Evolutionary conservation across 2,329 filamentous ascomycete species (phyloP).

Genomic region (Xylariaceae sp.): DNA sequence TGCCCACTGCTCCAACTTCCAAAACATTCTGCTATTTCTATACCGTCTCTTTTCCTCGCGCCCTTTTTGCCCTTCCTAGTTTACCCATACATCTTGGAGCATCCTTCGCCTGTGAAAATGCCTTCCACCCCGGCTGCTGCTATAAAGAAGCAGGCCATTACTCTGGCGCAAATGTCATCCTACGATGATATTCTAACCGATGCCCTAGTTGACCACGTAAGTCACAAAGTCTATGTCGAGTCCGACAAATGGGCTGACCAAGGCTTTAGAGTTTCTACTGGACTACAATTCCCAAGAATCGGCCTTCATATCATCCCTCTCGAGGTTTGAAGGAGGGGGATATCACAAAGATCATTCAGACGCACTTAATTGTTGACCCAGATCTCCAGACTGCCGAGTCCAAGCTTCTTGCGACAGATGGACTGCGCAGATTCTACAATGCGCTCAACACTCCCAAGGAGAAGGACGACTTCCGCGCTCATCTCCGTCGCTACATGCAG

Average conservation of each 20-base stretch:
- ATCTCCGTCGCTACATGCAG: slow-evolving; percentile 87
- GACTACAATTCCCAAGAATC: slow-evolving; percentile 94
- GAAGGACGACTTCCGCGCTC: slow-evolving; percentile 81
- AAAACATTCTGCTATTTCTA: neutral
- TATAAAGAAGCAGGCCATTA: slow-evolving; percentile 71
- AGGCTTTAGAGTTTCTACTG: slow-evolving; percentile 82
- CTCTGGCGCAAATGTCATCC: slow-evolving; percentile 81
- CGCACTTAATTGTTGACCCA: slow-evolving; percentile 73
- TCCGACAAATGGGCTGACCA: neutral
- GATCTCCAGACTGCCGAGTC: slow-evolving; percentile 71
- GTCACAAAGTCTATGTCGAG: slow-evolving; percentile 41
- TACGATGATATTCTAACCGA: slow-evolving; percentile 98
- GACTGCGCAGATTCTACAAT: slow-evolving; percentile 71
- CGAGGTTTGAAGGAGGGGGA: slow-evolving; percentile 73
- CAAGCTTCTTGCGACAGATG: slow-evolving; percentile 71
- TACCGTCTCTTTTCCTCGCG: neutral
- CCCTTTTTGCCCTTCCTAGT: neutral
- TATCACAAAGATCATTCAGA: slow-evolving; percentile 62
- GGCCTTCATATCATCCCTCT: slow-evolving; percentile 80
- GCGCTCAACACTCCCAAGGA: slow-evolving; percentile 74
- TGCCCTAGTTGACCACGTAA: slow-evolving; percentile 90
- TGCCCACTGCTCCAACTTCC: neutral
- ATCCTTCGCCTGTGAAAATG: slow-evolving; percentile 35
- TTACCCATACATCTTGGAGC: neutral
- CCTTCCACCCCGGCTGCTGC: slow-evolving; percentile 40